A percentile compares a stretch with the other conserved stretches of the same genome.
These are phyloP conservation scores for Paecilomyces niveus DNA, from an alignment of 2,329 filamentous ascomycete genomes.

Conservation along the genomic window DNA sequence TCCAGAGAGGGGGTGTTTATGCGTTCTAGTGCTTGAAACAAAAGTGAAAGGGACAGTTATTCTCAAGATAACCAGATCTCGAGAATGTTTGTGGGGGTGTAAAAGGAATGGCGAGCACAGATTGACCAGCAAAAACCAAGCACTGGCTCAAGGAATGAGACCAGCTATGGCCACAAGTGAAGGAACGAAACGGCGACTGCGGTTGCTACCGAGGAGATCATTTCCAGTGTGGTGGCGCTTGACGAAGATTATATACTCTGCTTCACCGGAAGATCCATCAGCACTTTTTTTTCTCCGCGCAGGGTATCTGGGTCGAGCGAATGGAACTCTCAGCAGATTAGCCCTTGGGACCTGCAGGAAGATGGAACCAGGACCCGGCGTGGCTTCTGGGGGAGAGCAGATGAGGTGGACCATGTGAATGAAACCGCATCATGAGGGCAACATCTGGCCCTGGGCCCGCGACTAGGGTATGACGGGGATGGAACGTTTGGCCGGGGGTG, in stretches of 20 bases:
- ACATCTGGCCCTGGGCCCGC: background rate
- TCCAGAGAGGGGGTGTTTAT: background rate
- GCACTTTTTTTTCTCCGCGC: background rate
- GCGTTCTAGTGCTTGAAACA: background rate
- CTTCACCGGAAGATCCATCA: background rate
- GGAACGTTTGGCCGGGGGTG: background rate
- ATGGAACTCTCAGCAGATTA: background rate
- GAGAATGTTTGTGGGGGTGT: background rate
- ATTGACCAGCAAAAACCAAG: background rate
- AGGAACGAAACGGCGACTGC: background rate
- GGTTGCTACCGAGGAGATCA: background rate
- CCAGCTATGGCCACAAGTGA: slow-evolving; percentile 11
- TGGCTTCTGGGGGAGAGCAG: background rate
- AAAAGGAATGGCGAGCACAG: background rate
- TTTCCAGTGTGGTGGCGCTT: background rate
- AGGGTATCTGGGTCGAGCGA: background rate
- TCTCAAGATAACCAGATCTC: background rate
- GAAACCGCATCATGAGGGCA: background rate
- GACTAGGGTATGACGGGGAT: background rate
- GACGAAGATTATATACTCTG: background rate
- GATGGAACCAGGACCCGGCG: background rate
- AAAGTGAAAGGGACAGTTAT: background rate
- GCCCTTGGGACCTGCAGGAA: background rate
- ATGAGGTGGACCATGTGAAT: background rate
- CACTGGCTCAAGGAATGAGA: slow-evolving; percentile 6